Evolutionary conservation across 257 asterid genomes (phyloP).

Genomic region (Ballota nigra): DNA sequence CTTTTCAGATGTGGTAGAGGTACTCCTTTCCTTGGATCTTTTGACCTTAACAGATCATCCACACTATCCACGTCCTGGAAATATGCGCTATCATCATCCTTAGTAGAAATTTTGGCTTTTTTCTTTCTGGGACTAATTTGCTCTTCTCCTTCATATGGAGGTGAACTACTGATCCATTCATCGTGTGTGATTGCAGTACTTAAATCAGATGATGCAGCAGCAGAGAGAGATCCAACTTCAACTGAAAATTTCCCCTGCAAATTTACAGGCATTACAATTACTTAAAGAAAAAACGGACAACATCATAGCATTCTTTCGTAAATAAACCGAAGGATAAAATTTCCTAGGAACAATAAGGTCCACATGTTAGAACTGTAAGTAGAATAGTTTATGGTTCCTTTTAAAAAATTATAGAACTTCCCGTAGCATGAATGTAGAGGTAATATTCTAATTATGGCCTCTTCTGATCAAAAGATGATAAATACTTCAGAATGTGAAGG

Average conservation of each 20-base stretch:
- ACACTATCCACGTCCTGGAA: background rate
- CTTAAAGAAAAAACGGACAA: background rate
- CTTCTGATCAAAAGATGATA: background rate
- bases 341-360: background rate
- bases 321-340: background rate
- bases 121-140: constrained; percentile 10
- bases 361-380: background rate
- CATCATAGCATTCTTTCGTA: background rate
- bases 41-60: background rate
- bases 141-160: background rate
- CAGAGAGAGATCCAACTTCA: background rate
- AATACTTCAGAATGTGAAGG: background rate
- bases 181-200: background rate
- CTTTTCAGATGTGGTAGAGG: background rate
- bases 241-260: constrained; percentile 10
- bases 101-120: background rate
- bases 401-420: background rate
- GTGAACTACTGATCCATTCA: background rate
- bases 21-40: background rate
- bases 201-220: background rate
- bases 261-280: background rate
- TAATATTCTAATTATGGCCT: background rate
- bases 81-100: constrained; percentile 8
- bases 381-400: background rate
- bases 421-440: background rate